Conservation (phyloP, 495 filamentous ascomycete species). For the Penicillium paradoxum region DNA sequence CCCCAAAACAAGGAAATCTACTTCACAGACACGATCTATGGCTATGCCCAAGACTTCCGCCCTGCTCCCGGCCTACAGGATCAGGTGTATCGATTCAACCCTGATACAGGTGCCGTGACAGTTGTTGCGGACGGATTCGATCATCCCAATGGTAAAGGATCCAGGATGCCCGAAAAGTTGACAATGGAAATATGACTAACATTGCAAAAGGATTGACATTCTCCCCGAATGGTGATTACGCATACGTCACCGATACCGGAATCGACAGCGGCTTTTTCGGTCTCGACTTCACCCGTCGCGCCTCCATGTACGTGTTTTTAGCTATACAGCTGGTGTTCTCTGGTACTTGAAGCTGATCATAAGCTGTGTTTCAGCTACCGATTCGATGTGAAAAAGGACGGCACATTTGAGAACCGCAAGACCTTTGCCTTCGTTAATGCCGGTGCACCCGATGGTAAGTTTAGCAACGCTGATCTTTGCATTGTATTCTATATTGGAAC, state of each 20-base stretch:
- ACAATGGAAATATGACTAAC: not conserved
- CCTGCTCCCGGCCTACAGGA: constrained; percentile 26
- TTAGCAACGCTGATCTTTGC: not conserved
- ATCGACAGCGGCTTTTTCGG: constrained; percentile 18
- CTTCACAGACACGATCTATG: constrained; percentile 42
- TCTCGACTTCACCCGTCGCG: constrained; percentile 10
- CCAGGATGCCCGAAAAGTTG: not conserved
- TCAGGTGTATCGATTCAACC: constrained; percentile 41
- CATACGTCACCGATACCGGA: constrained; percentile 45
- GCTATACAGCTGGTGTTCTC: not conserved
- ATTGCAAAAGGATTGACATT: constrained; percentile 33
- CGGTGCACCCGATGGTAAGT: constrained; percentile 34
- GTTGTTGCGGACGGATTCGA: constrained; percentile 35
- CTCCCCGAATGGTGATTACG: constrained; percentile 36
- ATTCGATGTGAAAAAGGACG: constrained; percentile 18
- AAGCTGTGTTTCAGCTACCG: constrained; percentile 11
- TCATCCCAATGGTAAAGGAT: constrained; percentile 26
- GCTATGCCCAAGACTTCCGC: constrained; percentile 32
- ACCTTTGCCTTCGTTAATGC: constrained; percentile 17
- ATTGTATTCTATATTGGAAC: not conserved
- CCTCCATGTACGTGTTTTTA: constrained; percentile 18
- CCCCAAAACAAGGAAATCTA: constrained; percentile 41
- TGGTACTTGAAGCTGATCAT: not conserved
- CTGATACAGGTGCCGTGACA: constrained; percentile 37
- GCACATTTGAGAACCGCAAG: constrained; percentile 20